A percentile compares a stretch with the other conserved stretches of the same genome.
phyloP scores from a whole-genome alignment of 1,284 basidiomycete genomes.

The Rhodotorula sp. region DNA sequence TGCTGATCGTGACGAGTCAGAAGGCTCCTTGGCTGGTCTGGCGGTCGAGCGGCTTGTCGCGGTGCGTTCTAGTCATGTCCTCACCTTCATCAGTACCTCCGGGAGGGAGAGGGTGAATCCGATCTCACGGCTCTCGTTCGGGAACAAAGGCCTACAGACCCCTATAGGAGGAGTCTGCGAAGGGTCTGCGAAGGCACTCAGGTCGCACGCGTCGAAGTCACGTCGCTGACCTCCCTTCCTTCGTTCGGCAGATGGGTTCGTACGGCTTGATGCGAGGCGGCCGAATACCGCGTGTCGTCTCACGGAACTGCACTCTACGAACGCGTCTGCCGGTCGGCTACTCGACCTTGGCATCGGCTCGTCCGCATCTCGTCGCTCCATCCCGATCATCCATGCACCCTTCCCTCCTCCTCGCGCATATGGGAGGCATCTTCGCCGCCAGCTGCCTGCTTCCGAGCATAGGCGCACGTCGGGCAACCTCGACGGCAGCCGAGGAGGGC shows the following conservation, averaged over 20 bases:
- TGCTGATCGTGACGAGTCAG: not conserved
- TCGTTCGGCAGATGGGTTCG: not conserved
- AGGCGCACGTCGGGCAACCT: not conserved
- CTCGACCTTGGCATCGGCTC: constrained; percentile 7
- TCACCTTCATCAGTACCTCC: not conserved
- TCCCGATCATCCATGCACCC: constrained; percentile 3
- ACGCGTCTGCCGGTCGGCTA: not conserved
- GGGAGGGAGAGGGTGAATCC: not conserved
- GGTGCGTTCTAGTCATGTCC: not conserved
- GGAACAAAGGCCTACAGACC: too few species aligned
- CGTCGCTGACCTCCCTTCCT: too few species aligned
- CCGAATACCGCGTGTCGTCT: not conserved
- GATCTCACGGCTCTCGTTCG: too few species aligned
- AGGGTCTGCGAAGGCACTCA: too few species aligned
- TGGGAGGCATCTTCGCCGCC: constrained; percentile 27
- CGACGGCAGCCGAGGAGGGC: not conserved
- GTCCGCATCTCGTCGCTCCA: not conserved
- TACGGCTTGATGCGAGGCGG: not conserved
- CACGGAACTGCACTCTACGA: not conserved
- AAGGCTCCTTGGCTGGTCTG: not conserved
- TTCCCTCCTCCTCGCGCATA: constrained; percentile 31
- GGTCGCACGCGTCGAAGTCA: too few species aligned
- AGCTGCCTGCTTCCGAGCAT: constrained; percentile 32
- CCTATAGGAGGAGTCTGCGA: too few species aligned
- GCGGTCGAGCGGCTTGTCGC: not conserved